Evolutionary conservation across 1,139 yeast species (phyloP), one percentile per base, ranked within the genome.

Genomic region (Kluyveromyces sp.): DNA sequence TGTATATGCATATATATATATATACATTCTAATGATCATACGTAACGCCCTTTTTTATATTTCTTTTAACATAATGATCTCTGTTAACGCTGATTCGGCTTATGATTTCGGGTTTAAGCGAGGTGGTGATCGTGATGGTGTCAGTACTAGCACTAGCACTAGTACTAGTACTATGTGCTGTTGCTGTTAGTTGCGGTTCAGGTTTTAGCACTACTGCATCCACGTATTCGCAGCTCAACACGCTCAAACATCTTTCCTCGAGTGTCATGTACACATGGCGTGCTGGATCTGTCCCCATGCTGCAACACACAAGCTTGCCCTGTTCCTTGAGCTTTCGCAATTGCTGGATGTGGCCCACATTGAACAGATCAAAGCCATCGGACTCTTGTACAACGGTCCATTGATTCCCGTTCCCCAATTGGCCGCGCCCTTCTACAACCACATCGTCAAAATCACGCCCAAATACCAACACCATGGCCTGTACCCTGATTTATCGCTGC

Each of bases 301-400:
- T 70, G 63, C 7, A 74, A 73, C 6, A 63, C 61, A 4, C 65
- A 65, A 2, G 70, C 49, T 3, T 44, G 38, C 31, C 39, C 10
- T n/a, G 29, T 45, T 65, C 58, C 50, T 63, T 45, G 63, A 81
- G 43, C 30, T 49, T 46, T 8, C 59, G 57, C 28, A 66, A 46
- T n/a, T 65, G 67, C 48, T 81, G 85, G 52, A 90, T 87, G 62
- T 92, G 97, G 21, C 96, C 97, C 30, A 96, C 90, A 62, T 89
- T 90, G 67, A 92, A 89, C 51, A 92, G 72, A 65, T 92, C 98
- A 68, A 89, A 92, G 1, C 86, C 86, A 25, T 97, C 39, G 8
- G 27, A 21, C 15, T 40, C 97, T 57, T 83, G 89, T 7, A 86
- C 75, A 58, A 84, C 87, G 47, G 71, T 74, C 8, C 77, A 66